A percentile compares a stretch with the other conserved stretches of the same genome.
Conservation (phyloP, 2,329 filamentous ascomycete species). For the Fusarium mexicanum region DNA sequence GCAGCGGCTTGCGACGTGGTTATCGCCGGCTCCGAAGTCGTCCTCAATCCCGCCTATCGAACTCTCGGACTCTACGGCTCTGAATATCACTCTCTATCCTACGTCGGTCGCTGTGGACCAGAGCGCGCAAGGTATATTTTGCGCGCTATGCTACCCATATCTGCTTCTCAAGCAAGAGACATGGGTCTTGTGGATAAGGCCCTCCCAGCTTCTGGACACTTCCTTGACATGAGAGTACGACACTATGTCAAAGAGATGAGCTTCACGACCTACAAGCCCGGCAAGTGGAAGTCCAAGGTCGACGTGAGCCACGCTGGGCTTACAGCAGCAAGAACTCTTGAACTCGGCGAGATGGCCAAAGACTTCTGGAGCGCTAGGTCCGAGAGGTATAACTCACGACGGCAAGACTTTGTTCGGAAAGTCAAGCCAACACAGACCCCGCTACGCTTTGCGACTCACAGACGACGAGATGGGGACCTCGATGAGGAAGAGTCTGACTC, state of each 20-base stretch:
- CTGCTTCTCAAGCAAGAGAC: not conserved
- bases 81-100: slow-evolving; percentile 29
- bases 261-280: not conserved
- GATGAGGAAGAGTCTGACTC: slow-evolving; percentile 18
- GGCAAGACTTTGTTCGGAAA: slow-evolving; percentile 15
- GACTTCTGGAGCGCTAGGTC: slow-evolving; percentile 26
- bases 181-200: slow-evolving; percentile 12
- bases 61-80: slow-evolving; percentile 26
- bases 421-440: not conserved
- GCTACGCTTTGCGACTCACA: slow-evolving; percentile 7
- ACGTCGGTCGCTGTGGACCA: slow-evolving; percentile 3
- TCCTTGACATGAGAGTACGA: not conserved
- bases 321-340: not conserved
- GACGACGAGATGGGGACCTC: not conserved
- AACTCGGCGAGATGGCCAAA: slow-evolving; percentile 19
- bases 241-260: not conserved
- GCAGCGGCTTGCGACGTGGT: slow-evolving; percentile 26
- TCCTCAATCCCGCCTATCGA: slow-evolving; percentile 30
- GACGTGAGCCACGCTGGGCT: not conserved
- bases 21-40: slow-evolving; percentile 14
- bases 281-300: slow-evolving; percentile 1
- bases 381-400: not conserved
- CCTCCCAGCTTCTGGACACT: not conserved
- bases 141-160: slow-evolving; percentile 7
- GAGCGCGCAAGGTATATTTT: not conserved